Percentiles rank a stretch among this genome's conserved stretches.
Conservation (phyloP, 2,329 filamentous ascomycete species). For the Diaporthe capsici region DNA sequence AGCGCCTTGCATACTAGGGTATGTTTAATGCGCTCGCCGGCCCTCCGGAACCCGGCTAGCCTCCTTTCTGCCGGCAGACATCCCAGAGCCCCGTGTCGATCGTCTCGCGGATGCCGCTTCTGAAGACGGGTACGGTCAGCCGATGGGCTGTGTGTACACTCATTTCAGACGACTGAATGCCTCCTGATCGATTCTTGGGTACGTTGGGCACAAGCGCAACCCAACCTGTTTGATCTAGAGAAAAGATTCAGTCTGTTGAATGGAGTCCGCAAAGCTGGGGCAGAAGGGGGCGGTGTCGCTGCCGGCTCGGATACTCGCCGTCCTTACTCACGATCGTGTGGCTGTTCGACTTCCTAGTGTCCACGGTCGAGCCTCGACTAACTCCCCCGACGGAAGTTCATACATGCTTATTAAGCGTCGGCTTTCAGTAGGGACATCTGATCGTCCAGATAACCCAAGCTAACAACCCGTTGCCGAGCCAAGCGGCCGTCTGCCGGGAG, state of each 20-base stretch:
- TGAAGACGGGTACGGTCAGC: slow-evolving; percentile 14
- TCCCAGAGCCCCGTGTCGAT: slow-evolving; percentile 30
- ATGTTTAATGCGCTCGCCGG: slow-evolving; percentile 18
- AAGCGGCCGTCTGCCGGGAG: slow-evolving; percentile 8
- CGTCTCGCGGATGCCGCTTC: slow-evolving; percentile 12
- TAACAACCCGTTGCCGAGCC: not conserved
- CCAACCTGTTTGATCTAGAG: not conserved
- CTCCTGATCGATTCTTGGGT: not conserved
- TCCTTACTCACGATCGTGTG: not conserved
- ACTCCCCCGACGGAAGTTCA: not conserved
- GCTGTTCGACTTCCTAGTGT: not conserved
- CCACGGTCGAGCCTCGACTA: not conserved
- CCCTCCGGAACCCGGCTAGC: slow-evolving; percentile 20
- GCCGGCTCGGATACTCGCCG: not conserved
- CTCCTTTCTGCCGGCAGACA: slow-evolving; percentile 17
- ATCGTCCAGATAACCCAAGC: not conserved
- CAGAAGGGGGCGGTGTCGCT: not conserved
- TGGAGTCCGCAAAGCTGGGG: not conserved
- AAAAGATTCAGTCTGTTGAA: not conserved
- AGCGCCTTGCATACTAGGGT: not conserved
- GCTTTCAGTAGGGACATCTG: not conserved
- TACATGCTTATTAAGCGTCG: not conserved
- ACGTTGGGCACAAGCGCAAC: slow-evolving; percentile 6
- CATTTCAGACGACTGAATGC: not conserved
- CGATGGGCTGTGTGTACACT: not conserved